Evolutionary conservation across 805 yeast species (phyloP), one percentile per base, ranked within the genome.

Genomic region (Clavispora asparagi): DNA sequence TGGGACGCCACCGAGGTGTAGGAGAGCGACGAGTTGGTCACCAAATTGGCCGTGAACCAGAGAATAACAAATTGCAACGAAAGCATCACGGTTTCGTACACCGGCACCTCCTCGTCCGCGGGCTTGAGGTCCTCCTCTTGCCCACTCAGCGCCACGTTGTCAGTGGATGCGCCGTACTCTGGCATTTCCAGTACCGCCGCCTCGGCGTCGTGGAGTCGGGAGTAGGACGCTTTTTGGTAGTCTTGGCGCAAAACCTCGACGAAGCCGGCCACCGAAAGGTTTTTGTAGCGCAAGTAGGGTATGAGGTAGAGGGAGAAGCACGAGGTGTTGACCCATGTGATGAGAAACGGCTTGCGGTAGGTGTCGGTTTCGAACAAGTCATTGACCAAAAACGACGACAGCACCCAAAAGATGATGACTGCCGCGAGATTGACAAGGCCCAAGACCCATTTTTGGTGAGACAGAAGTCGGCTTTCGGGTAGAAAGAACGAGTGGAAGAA

Each of bases 1-100:
- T 95, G 97, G 12, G 94, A 85, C 2, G 96, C 95, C 17, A 94
- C 99, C 11, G 91, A 83, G 0, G 99, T 94, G 64, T 85, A 94
- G 23, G 85, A 77, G 43, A 94, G 71, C 17, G 95, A 83, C 0
- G 96, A 88, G 65, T 94, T 94, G 29, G 94, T 55, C 46, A 87
- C 84, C 52, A 91, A 74, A 63, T 94, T 94, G 3, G 98, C 95
- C 14, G 82, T 50, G 61, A 88, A 94, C 99, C 99, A 94, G 38
- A 94, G 70, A 3, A 86, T 66, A 52, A 95, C 85, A 63, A 94
- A 94, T 67, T 89, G 87, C 12, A 84, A 74, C 50, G 96, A 83
- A 39, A 94, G 65, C 46, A 68, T 68, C 11, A 88, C 76, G 0
- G 98, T 94, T 50, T 90, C 92, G 30, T 65, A 65, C 11, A 77